Evolutionary conservation across 768 basidiomycete species (phyloP).

Genomic region (Mycena amicta): DNA sequence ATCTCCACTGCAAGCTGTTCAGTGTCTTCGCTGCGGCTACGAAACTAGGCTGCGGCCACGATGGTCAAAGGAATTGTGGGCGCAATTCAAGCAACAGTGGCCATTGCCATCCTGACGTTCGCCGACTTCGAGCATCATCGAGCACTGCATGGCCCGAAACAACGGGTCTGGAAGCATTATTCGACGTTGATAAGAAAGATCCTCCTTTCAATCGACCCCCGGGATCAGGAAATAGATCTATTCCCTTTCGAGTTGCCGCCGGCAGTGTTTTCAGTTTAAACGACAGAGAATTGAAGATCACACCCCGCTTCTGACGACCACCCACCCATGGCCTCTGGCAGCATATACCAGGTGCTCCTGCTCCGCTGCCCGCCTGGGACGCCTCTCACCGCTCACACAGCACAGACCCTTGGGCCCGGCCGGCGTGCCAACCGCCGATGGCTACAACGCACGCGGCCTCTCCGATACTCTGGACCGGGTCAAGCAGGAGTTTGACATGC

Average conservation of each 20-base stretch:
- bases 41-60: too few species aligned
- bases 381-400: conserved; percentile 1
- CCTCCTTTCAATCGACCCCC: background rate
- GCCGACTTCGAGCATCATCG: too few species aligned
- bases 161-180: background rate
- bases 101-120: too few species aligned
- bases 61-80: too few species aligned
- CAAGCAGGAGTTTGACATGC: conserved; percentile 20
- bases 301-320: conserved; percentile 13
- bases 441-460: conserved; percentile 15
- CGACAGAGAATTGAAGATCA: background rate
- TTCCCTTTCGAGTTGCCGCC: background rate
- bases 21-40: too few species aligned
- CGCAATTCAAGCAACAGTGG: too few species aligned
- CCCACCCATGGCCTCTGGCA: conserved; percentile 14
- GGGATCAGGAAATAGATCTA: background rate
- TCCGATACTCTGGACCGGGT: conserved; percentile 19
- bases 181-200: background rate
- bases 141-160: background rate
- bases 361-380: background rate
- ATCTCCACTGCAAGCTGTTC: too few species aligned
- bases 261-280: background rate
- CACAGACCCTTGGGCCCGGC: conserved; percentile 12
- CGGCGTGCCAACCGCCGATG: conserved; percentile 7
- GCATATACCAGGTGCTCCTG: conserved; percentile 12